Evolutionary conservation across 768 basidiomycete genomes (phyloP).

Genomic region (Boletus vermiculosoides): DNA sequence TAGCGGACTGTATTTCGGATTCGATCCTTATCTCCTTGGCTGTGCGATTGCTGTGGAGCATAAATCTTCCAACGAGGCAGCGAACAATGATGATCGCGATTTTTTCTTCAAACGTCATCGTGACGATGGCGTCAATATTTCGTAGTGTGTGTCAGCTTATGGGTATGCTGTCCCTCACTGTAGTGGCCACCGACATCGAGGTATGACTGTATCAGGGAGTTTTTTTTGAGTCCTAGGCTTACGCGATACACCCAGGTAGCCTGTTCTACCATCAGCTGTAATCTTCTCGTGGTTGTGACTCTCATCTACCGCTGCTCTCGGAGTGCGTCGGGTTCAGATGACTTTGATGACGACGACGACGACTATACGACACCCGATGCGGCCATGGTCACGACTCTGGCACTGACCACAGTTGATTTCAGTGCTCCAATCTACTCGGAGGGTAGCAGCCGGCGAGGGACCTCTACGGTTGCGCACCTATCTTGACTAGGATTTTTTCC

Average conservation of each 20-base stretch:
- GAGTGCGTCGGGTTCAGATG: background rate
- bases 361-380: constrained; percentile 8
- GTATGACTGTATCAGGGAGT: constrained; percentile 1
- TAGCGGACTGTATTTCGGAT: constrained; percentile 26
- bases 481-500: background rate
- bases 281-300: constrained; percentile 21
- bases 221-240: background rate
- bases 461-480: background rate
- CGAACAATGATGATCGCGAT: constrained; percentile 14
- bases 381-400: background rate
- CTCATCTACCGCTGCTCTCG: constrained; percentile 15
- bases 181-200: constrained; percentile 15
- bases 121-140: constrained; percentile 12
- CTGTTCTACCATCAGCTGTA: constrained; percentile 18
- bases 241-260: constrained; percentile 11
- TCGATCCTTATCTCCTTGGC: constrained; percentile 14
- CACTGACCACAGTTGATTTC: constrained; percentile 17
- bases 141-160: constrained; percentile 16
- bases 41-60: constrained; percentile 6
- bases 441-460: background rate
- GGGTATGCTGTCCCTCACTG: constrained; percentile 2
- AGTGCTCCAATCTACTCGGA: background rate
- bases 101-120: constrained; percentile 12
- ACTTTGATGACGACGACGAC: constrained; percentile 5
- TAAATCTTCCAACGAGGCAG: constrained; percentile 14